Base-by-base conservation (phyloP, 2,329 filamentous ascomycete species). In the Nannizzia gypsea region DNA sequence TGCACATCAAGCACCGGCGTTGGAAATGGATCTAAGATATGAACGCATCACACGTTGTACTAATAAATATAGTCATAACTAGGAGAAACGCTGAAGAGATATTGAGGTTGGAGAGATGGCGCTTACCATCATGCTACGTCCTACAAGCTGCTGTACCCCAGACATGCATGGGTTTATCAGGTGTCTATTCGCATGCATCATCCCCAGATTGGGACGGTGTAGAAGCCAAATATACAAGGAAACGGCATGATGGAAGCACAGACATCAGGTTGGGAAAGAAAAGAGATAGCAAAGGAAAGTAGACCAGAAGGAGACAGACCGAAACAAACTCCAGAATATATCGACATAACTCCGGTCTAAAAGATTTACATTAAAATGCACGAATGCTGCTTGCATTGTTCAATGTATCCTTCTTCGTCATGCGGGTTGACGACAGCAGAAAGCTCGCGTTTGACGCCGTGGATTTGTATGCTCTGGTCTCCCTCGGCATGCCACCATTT, bases 401-500 rank as follows among this genome's bases (percentile, higher is more conserved):
- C 88, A 67, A 96, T 73, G 71, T 95, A 96, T 0, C 88, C 87
- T 57, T 91, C 89, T 56, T 90, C 88, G 61, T 90, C 88, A 3
- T 83, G 83, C 2, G 80, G 80, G 1, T 81, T 83, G 48, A 66
- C 67, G 1, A 66, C 59, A 58, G 67, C 58, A 6, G 71, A 68
- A 2, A 72, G 71, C 66, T 80, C 85, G 66, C 86, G 81, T 66
- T 87, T 83, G 20, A 89, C 75, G 0, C 93, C 93, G 20, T 81
- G 85, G 6, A 96, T 80, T 63, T 81, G 87, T 59, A 99, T 79
- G 55, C 77, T 84, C 74, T 97, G 92, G 65, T 90, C 84, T 1
- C 92, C 93, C 60, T 87, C 86, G 0, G 83, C 83, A 74, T 99
- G 91, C 91, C 92, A 96, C 93, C 93, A 99, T 66, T 83, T 83